Base-by-base conservation (phyloP, 345 rosid species). In the Sisymbrium irio region DNA sequence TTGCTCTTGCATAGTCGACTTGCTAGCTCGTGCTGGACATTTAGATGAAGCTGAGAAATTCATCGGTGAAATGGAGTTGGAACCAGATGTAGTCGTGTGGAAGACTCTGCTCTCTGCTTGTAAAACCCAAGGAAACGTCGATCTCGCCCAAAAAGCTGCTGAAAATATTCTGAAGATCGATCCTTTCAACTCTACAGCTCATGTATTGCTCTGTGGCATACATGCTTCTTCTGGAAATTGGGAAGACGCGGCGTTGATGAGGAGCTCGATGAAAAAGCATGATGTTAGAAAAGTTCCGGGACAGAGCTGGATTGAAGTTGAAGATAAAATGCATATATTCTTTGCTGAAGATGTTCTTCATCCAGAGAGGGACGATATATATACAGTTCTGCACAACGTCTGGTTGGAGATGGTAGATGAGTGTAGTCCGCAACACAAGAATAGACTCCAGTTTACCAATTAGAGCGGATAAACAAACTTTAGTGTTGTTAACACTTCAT, bases 301-400 rank as follows among this genome's bases (percentile, higher is more conserved):
- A 36, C 88, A 85, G 74, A 92, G 98, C 79, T 86, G 93, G 95
- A 84, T 88, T 25, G 95, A 87, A 73, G 75, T 90, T 59, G 67
- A 82, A 71, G 73, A 78, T 14, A 61, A 51, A 25, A 72, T 82
- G 40, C 89, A 90, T 76, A 72, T 83, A 58, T 90, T 92, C 74
- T 59, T 84, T 71, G 95, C 89, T 22, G 82, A 83, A 53, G 95
- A 90, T 73, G 68, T 75, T 66, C 44, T 81, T 70, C 95, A 88
- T 80, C 86, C 87, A 9, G 87, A 88, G 75, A 83, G 80, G 65
- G 84, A 78, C n/a, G 78, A 68, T 64, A 82, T 87, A 68, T 82
- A 81, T 41, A 36, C 51, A 37, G 78, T 78, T 35, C 19, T 87
- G 42, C 82, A 78, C 9, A 83, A 79, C 71, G 62, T 85, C 25